Evolutionary conservation across 768 basidiomycete genomes (phyloP).

Genomic region (Tephrocybe sp.): DNA sequence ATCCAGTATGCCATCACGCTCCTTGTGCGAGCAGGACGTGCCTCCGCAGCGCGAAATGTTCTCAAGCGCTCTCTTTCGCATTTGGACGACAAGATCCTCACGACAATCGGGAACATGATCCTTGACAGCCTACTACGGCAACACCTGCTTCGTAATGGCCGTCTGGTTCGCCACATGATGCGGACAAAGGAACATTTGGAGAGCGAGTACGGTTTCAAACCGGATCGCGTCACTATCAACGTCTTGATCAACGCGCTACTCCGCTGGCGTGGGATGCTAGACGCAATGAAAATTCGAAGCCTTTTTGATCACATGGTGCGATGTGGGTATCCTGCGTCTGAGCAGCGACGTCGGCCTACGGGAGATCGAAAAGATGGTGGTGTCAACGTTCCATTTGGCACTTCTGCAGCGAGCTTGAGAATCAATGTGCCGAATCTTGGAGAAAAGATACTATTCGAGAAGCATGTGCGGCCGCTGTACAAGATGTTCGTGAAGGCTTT

Average conservation of each 20-base stretch:
- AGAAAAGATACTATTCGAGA: slow-evolving; percentile 50
- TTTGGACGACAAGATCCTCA: slow-evolving; percentile 32
- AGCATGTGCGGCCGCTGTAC: slow-evolving; percentile 67
- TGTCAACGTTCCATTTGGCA: slow-evolving; percentile 46
- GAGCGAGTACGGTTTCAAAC: slow-evolving; percentile 45
- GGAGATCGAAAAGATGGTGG: neutral
- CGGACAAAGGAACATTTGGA: slow-evolving; percentile 42
- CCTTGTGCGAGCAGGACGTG: slow-evolving; percentile 40
- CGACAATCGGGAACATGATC: slow-evolving; percentile 56
- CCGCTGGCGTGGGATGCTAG: slow-evolving; percentile 45
- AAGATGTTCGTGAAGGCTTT: slow-evolving; percentile 74
- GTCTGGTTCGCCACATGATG: slow-evolving; percentile 44
- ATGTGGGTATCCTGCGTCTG: slow-evolving; percentile 54
- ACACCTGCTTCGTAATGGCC: slow-evolving; percentile 37
- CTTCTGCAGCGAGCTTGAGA: slow-evolving; percentile 22
- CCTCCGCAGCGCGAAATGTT: slow-evolving; percentile 43
- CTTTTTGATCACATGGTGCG: slow-evolving; percentile 68
- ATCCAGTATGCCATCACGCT: slow-evolving; percentile 35
- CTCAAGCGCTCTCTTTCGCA: slow-evolving; percentile 28
- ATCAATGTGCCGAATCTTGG: slow-evolving; percentile 37
- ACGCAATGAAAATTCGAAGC: slow-evolving; percentile 41
- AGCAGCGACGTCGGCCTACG: slow-evolving; percentile 21
- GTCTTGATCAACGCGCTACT: slow-evolving; percentile 64
- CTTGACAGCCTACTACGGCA: slow-evolving; percentile 42
- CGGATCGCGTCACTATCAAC: slow-evolving; percentile 72